These are phyloP conservation scores for Plasmopara viticola DNA, from an alignment of 352 stramenopile genomes.

Conservation along the genomic window DNA sequence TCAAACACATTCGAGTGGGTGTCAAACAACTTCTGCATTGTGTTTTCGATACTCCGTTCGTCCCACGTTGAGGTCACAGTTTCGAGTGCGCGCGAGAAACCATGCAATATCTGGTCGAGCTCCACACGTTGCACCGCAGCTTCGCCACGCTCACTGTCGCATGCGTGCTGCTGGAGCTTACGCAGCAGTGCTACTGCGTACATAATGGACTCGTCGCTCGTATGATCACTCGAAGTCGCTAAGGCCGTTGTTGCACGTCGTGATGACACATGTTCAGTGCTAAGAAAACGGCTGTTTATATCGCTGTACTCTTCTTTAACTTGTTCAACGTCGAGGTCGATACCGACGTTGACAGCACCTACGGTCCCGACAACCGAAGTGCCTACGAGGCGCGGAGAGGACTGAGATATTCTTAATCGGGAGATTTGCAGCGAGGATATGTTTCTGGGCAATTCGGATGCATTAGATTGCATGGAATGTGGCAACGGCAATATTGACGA, in stretches of 20 bases:
- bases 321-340: conserved; percentile 4
- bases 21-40: conserved; percentile 67
- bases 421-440: not conserved
- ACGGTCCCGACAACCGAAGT: conserved; percentile 17
- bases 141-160: conserved; percentile 24
- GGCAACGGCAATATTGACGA: conserved; percentile 20
- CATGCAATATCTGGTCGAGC: conserved; percentile 53
- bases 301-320: conserved; percentile 16
- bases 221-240: conserved; percentile 22
- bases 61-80: conserved; percentile 34
- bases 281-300: conserved; percentile 3
- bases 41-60: conserved; percentile 43
- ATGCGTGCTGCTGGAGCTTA: conserved; percentile 41
- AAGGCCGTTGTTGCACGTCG: conserved; percentile 17
- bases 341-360: not conserved
- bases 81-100: conserved; percentile 54
- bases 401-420: conserved; percentile 18
- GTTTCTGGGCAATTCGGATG: conserved; percentile 13
- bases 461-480: conserved; percentile 7
- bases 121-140: conserved; percentile 41
- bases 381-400: conserved; percentile 20
- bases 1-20: conserved; percentile 82
- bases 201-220: conserved; percentile 43
- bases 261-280: not conserved
- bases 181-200: conserved; percentile 50